Evolutionary conservation across 305 asterid species (phyloP), one percentile per base, ranked within the genome.

Genomic region (Fraxinus angustifolia): DNA sequence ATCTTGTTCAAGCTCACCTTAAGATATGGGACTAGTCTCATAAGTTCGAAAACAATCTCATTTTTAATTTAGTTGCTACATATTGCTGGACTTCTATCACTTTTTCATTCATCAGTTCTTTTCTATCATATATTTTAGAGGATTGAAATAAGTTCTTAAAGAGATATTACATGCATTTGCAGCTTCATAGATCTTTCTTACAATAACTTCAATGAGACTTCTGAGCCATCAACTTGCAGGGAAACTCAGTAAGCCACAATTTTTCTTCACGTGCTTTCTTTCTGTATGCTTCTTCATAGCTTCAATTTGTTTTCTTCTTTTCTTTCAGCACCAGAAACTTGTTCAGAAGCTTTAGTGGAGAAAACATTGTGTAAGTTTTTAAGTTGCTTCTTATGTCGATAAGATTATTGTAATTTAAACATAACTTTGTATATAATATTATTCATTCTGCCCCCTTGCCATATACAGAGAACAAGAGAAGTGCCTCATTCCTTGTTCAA

Each of bases 101-200:
- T 56, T 0, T 17, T 0, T 60, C 33, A 60, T 60, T 26, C 0
- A 60, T 60, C 0, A 21, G 60, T 50, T 16, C 3, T 75, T 74
- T 31, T 31, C 14, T 34, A 14, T 76, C 71, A 42, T 34, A 65
- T 16, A 16, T 65, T 74, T 36, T 79, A 6, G 8, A 19, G 48
- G 31, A 79, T 58, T 62, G 16, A 67, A 23, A 50, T 71, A 38
- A 60, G 73, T 76, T 19, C 73, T 86, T 8, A 71, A 31, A 70
- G 38, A 42, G 7, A 12, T 80, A 30, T 2, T 40, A 19, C 71
- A 4, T 60, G 83, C 26, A 6, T 82, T 83, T 73, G 82, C 89
- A 89, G 93, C 8, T 71, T 16, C 75, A 82, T 86, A 35, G 96
- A 92, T 85, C 87, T 92, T 86, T 90, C 96, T 26, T 91, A 89